These are phyloP conservation scores for Alternaria sp. DNA, from an alignment of 2,329 filamentous ascomycete species.

Conservation along the genomic window DNA sequence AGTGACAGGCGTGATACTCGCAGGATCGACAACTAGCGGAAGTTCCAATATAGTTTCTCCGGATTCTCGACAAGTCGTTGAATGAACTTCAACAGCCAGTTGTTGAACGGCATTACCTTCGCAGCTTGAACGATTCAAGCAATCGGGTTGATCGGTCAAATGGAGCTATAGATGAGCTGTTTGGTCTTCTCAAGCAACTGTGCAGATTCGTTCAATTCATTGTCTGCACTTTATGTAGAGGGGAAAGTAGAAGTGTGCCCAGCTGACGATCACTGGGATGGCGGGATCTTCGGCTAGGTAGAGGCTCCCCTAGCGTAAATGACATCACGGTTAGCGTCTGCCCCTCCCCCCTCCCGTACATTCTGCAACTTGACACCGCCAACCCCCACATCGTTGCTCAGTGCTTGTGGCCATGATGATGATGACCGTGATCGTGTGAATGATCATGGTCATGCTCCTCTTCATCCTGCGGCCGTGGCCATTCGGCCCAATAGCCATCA, in stretches of 20 bases:
- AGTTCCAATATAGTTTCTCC: slow-evolving; percentile 1
- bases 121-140: neutral
- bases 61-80: neutral
- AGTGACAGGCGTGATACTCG: neutral
- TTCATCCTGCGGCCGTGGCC: slow-evolving; percentile 52
- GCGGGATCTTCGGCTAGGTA: neutral
- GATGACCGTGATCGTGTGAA: slow-evolving; percentile 17
- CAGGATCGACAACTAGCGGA: neutral
- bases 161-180: neutral
- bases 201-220: neutral
- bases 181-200: neutral
- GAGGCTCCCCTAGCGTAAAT: slow-evolving; percentile 1
- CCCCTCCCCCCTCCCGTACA: neutral
- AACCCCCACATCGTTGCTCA: neutral
- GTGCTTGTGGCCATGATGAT: slow-evolving; percentile 10
- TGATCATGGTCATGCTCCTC: slow-evolving; percentile 37
- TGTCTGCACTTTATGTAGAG: neutral
- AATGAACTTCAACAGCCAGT: neutral
- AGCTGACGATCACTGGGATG: neutral
- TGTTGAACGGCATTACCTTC: neutral
- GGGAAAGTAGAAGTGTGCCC: neutral
- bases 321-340: slow-evolving; percentile 3
- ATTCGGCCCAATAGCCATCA: slow-evolving; percentile 66
- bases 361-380: neutral
- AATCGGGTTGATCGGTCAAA: neutral